Conservation (phyloP, 2,329 filamentous ascomycete species). For the Nemania abortiva region DNA sequence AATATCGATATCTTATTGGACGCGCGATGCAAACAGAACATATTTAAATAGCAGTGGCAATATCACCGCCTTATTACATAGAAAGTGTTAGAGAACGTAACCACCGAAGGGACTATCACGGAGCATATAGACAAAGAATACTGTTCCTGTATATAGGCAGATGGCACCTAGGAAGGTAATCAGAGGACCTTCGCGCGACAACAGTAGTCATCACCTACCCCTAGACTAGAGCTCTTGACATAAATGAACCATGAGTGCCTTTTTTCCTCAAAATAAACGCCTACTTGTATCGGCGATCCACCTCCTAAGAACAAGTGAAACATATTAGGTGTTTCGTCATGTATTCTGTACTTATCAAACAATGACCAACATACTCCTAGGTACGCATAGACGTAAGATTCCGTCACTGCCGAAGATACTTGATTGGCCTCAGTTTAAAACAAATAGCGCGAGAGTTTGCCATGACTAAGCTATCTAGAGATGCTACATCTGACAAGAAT, state of each 20-base stretch:
- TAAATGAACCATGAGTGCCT: no score
- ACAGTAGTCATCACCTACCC: no score
- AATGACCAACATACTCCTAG: not conserved
- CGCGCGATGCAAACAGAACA: not conserved
- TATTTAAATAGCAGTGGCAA: no score
- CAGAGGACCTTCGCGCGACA: no score
- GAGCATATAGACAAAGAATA: no score
- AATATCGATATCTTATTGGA: not conserved
- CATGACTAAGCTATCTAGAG: not conserved
- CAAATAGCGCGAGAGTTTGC: not conserved
- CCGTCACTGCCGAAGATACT: not conserved
- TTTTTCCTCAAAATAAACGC: not conserved
- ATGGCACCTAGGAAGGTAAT: no score
- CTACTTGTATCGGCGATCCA: not conserved
- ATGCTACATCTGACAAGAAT: not conserved
- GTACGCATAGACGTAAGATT: not conserved
- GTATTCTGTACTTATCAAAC: not conserved
- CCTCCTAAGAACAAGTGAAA: not conserved
- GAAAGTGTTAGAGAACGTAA: no score
- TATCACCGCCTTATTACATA: no score
- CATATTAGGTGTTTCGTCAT: not conserved
- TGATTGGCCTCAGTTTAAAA: not conserved
- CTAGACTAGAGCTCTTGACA: no score
- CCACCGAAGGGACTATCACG: no score
- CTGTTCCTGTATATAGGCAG: no score